Conservation (phyloP, 129 eudicot species). For the Tanacetum coccineum region DNA sequence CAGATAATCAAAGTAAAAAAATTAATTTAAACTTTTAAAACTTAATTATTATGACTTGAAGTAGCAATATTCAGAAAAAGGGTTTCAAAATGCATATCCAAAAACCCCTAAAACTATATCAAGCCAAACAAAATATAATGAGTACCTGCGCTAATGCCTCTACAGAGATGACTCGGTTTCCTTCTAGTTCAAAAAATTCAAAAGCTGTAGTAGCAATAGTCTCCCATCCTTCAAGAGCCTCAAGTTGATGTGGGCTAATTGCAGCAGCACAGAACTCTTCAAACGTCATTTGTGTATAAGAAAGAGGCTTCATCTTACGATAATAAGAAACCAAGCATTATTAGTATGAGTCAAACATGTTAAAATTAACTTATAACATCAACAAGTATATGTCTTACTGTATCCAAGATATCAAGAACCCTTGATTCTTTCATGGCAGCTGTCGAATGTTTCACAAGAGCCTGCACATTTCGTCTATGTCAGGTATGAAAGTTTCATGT, state of each 20-base stretch:
- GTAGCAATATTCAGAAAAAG: no score
- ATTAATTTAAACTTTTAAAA: no score
- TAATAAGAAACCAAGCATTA: background rate
- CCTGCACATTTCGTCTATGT: constrained; percentile 43
- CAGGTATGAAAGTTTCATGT: constrained; percentile 16
- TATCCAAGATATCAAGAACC: constrained; percentile 68
- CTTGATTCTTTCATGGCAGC: constrained; percentile 94
- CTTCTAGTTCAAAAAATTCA: constrained; percentile 66
- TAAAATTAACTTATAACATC: constrained; percentile 1
- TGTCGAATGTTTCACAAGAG: constrained; percentile 73
- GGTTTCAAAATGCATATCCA: no score
- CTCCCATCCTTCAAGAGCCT: constrained; percentile 83
- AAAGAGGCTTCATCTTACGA: constrained; percentile 74
- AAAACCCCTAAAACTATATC: background rate
- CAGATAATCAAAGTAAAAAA: no score
- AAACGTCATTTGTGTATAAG: constrained; percentile 63
- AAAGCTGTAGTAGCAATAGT: constrained; percentile 53
- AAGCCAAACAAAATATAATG: background rate
- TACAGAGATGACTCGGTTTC: constrained; percentile 57
- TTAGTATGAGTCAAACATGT: constrained; percentile 4
- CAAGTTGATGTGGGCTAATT: constrained; percentile 69
- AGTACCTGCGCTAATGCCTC: constrained; percentile 73
- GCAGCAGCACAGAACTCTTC: constrained; percentile 97
- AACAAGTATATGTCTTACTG: constrained; percentile 44
- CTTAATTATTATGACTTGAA: no score